Base-by-base conservation (phyloP, 257 asterid species). In the Voacanga thouarsii region DNA sequence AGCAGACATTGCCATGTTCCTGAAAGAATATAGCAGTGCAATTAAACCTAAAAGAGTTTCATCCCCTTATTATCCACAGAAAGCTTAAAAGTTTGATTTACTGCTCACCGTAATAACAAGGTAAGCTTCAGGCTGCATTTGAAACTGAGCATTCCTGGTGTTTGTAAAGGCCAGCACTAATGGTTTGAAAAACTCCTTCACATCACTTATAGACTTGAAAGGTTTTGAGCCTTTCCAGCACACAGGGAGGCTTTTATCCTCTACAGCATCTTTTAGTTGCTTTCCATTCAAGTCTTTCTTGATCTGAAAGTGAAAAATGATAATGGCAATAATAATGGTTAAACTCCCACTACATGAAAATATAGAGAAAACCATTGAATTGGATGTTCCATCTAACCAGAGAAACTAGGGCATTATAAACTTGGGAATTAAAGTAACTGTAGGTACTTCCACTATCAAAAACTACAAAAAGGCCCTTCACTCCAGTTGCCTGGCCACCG, bases 211-310 rank as follows among this genome's bases (percentile, higher is more conserved):
- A 33, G 97, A 90, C 86, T 84, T 92, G 88, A 92, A 94, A 49
- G 96, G 80, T 73, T 82, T 84, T 7, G 83, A 69, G 10, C 84
- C 88, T 90, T 90, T 94, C 99, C 99, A 94, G 80, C 99, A 94
- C 15, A 94, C 51, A 1, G 97, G 96, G 30, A 94, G 97, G 86
- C 82, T 88, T 77, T 83, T 82, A 47, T 94, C 99, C 69, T 89
- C 92, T 4, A 37, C 81, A 18, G 92, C 92, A 53, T 84, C 85
- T 43, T 69, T 80, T 74, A 86, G 71, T 72, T 83, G 83, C 72
- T 82, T 80, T 24, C 82, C 56, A 2, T 84, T 80, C 49, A 86
- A 15, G 45, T 84, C 84, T 75, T 80, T 82, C 79, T 83, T 90
- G 24, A 94, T 86, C 99, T 92, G 91, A 30, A 80, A 82, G 44